These are phyloP conservation scores for Auriculariales sp. DNA, from an alignment of 768 basidiomycete species.

Conservation along the genomic window DNA sequence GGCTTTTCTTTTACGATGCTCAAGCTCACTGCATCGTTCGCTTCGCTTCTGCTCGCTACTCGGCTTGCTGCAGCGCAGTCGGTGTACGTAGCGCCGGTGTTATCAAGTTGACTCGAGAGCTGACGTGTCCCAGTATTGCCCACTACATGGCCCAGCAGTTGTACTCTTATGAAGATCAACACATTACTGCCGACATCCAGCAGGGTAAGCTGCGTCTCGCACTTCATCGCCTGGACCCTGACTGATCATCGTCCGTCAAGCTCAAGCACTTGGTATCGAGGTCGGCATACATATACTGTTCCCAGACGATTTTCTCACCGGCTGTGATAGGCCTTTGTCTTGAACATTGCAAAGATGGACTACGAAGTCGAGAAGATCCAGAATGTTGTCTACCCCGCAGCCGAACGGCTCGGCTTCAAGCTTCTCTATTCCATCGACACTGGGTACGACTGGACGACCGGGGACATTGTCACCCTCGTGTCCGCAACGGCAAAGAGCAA, in stretches of 20 bases:
- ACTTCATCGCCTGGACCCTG: not conserved
- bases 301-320: too few relatives aligned
- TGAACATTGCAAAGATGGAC: not conserved
- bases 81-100: not conserved
- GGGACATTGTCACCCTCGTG: not conserved
- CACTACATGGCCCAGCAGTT: slow-evolving; percentile 1
- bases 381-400: not conserved
- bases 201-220: not conserved
- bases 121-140: not conserved
- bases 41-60: not conserved
- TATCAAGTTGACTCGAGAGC: not conserved
- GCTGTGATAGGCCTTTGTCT: too few relatives aligned
- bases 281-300: too few relatives aligned
- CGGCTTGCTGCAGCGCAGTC: not conserved
- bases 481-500: not conserved
- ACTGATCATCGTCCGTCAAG: not conserved
- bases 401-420: not conserved
- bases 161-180: not conserved
- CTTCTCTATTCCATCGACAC: not conserved
- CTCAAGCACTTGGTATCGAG: not conserved
- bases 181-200: not conserved
- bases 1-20: not conserved
- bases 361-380: slow-evolving; percentile 1
- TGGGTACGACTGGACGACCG: not conserved
- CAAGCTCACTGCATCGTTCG: not conserved